These are phyloP conservation scores for Nemania sp. DNA, from an alignment of 2,329 filamentous ascomycete genomes.

Conservation along the genomic window DNA sequence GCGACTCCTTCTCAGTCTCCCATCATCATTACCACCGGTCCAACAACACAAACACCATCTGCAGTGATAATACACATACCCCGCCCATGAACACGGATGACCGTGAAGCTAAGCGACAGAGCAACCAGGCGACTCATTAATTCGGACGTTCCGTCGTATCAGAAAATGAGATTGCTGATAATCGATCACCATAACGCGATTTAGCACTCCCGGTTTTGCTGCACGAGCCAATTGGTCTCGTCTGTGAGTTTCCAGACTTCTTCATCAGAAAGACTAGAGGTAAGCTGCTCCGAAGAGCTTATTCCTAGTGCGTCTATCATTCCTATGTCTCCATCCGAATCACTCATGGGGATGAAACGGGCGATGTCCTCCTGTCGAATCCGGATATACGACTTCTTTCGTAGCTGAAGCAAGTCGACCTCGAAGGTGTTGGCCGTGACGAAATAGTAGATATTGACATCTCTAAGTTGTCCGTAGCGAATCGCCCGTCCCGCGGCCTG, in stretches of 20 bases:
- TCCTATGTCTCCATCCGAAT: slow-evolving; percentile 5
- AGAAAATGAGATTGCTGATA: slow-evolving; percentile 19
- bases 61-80: not conserved
- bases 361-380: not conserved
- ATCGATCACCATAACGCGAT: not conserved
- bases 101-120: not conserved
- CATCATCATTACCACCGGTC: not conserved
- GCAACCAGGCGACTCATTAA: not conserved
- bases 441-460: slow-evolving; percentile 57
- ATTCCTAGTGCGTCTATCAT: not conserved
- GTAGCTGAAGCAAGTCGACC: slow-evolving; percentile 54
- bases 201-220: slow-evolving; percentile 37
- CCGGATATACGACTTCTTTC: slow-evolving; percentile 26
- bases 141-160: not conserved
- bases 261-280: slow-evolving; percentile 38
- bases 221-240: slow-evolving; percentile 46
- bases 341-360: slow-evolving; percentile 19
- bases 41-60: not conserved
- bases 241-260: slow-evolving; percentile 49
- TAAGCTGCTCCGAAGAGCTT: slow-evolving; percentile 29
- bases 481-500: slow-evolving; percentile 57
- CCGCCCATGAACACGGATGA: slow-evolving; percentile 1
- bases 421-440: slow-evolving; percentile 55
- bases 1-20: not conserved
- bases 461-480: slow-evolving; percentile 55